Evolutionary conservation across 306 rosid species (phyloP), one percentile per base, ranked within the genome.

Genomic region (Begonia loranthoides): DNA sequence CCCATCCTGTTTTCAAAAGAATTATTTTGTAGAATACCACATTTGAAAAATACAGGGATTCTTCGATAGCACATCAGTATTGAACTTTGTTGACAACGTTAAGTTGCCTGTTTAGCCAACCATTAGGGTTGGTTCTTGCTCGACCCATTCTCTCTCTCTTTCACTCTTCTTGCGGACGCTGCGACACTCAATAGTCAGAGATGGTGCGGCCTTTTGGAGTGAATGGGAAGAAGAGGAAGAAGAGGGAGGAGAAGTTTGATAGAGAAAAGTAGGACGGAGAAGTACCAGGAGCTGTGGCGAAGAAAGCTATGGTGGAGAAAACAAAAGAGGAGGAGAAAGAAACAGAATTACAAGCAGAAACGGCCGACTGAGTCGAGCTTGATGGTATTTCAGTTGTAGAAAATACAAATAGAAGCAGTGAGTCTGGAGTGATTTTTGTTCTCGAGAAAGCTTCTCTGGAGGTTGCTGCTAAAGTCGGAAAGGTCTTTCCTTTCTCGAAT

Each of bases 371-470:
- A 49, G 52, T n/a, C 46, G 81, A 74, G 24, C 66, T 81, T 38
- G 79, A 71, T 38, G 84, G 88, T 24, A 81, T 81, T 45, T 79
- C 84, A 1, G 69, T 58, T 49, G 79, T 81, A 9, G 59, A 28
- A 24, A 57, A 56, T 11, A 56, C 47, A 16, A 64, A 57, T 13
- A 55, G 21, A n/a, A 56, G 57, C 28, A 73, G 48, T 17, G 57
- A 48, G 15, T 66, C 82, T 12, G 77, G 75, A 43, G 82, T 76
- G 13, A 67, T 76, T 33, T 89, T 82, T 54, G 55, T 89, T 51
- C 97, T 89, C 12, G 95, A 89, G 74, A 84, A 50, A 66, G 94
- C 97, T 79, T 81, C 78, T 56, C 51, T 82, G 65, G 89, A 89
- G 70, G 82, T 79, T n/a, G n/a, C n/a, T 22, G 95, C 79, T 58